Percentiles rank a stretch among this genome's conserved stretches.
Evolutionary conservation across 768 basidiomycete genomes (phyloP).

Genomic region (Daedalea quercina): DNA sequence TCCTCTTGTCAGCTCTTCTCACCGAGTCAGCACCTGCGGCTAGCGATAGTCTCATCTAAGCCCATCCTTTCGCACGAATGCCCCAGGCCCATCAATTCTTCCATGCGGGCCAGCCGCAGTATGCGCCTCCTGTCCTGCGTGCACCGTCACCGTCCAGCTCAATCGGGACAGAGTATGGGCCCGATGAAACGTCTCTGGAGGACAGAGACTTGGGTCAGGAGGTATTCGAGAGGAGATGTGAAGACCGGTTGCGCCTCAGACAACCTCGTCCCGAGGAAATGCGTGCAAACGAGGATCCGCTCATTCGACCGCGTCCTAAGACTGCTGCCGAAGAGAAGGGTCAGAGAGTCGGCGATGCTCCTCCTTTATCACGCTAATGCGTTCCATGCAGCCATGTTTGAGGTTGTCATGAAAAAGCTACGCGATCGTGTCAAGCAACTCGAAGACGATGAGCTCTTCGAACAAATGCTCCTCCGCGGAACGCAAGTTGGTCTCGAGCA

Average conservation of each 20-base stretch:
- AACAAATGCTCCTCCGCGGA: constrained; percentile 30
- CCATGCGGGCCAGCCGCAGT: constrained; percentile 14
- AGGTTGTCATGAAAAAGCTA: constrained; percentile 32
- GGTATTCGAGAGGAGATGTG: constrained; percentile 31
- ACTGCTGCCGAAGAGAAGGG: constrained; percentile 32
- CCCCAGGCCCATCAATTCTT: constrained; percentile 14
- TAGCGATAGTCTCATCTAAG: background rate
- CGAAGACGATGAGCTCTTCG: constrained; percentile 40
- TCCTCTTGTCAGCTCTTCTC: background rate
- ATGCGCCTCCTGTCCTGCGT: constrained; percentile 40
- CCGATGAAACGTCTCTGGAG: constrained; percentile 37
- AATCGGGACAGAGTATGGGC: constrained; percentile 39
- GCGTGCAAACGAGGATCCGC: constrained; percentile 22
- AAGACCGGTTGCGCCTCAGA: constrained; percentile 28
- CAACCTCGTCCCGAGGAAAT: constrained; percentile 32
- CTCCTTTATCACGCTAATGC: background rate
- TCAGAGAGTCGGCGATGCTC: constrained; percentile 10
- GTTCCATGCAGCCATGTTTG: constrained; percentile 24
- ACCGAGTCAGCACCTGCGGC: background rate
- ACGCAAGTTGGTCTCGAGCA: constrained; percentile 29
- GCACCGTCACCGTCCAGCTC: constrained; percentile 41
- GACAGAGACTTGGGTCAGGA: constrained; percentile 32
- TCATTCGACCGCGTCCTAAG: constrained; percentile 28
- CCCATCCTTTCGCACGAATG: background rate
- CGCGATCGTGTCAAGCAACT: constrained; percentile 30